Base-by-base conservation (phyloP, 1,139 yeast genomes). In the Pichia sorboxylosa region DNA sequence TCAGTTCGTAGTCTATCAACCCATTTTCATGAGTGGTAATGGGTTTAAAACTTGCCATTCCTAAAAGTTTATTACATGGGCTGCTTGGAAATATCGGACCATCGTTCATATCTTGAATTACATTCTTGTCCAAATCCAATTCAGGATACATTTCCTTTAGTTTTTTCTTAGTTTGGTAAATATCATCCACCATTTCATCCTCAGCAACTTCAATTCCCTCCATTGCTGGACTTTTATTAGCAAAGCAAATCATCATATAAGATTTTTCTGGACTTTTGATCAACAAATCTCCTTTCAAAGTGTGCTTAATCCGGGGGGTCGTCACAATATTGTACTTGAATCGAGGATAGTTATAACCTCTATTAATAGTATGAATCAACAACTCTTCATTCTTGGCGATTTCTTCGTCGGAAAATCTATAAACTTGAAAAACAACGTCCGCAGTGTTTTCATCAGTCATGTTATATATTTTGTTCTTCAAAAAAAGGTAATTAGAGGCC, bases 261-360 rank as follows among this genome's bases (percentile, higher is more conserved):
- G 42, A 33, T 7, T 37, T 26, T 5, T 33, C 34, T 1, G 35
- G 29, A 11, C 45, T 46, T 14, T 25, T 13, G n/a, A 49, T 37
- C 4, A 29, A 54, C 9, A 67, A 41, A 39, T 62, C 68, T 4
- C 40, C 31, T 10, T 55, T 32, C 19, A 72, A 49, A 1, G 54
- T 36, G 18, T 45, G 28, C 32, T 59, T 59, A 28, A 73, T 57
- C 36, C 83, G 54, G 2, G 61, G 51, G 0, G 69, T 55, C 6
- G 46, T 42, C 11, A 74, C 63, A 3, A 70, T 49, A 2, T 59
- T 56, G 45, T 53, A 73, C 40, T 59, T 61, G 45, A 42, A 55
- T 33, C 66, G 55, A 4, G 64, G 62, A 37, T 65, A 63, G 37
- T 63, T 58, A 43, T 73, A 73, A 0, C 73, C 71, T 32, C 58